Conservation (phyloP, 257 asterid genomes). For the Lantana camara region DNA sequence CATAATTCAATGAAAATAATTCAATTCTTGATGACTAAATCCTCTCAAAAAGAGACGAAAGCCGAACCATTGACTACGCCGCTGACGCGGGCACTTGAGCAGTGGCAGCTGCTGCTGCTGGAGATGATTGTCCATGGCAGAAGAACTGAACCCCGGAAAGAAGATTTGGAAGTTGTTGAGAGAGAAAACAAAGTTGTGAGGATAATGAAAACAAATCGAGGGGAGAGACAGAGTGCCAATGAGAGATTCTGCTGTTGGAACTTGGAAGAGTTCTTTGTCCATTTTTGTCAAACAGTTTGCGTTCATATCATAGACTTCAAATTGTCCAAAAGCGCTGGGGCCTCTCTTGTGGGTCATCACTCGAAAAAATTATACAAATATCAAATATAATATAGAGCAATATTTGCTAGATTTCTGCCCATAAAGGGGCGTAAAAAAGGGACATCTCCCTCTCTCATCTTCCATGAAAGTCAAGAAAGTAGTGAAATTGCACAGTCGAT, state of each 20-base stretch:
- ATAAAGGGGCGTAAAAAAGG: constrained; percentile 46
- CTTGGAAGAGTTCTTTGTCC: constrained; percentile 46
- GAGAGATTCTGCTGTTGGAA: constrained; percentile 31
- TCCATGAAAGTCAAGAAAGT: constrained; percentile 45
- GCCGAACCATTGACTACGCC: constrained; percentile 68
- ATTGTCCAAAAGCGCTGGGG: constrained; percentile 52
- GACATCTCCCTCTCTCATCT: background rate
- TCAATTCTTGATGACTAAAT: constrained; percentile 1
- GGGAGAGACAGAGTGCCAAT: constrained; percentile 43
- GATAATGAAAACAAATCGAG: constrained; percentile 26
- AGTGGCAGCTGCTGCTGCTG: constrained; percentile 51
- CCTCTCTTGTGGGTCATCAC: constrained; percentile 62
- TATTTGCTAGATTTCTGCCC: constrained; percentile 37
- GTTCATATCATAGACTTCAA: constrained; percentile 56
- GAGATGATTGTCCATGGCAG: constrained; percentile 63
- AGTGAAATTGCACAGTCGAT: constrained; percentile 17
- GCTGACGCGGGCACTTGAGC: constrained; percentile 45
- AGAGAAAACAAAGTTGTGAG: constrained; percentile 37
- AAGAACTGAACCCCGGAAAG: constrained; percentile 29
- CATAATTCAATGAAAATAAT: background rate
- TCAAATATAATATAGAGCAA: constrained; percentile 6
- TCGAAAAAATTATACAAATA: constrained; percentile 19
- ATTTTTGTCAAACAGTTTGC: constrained; percentile 62
- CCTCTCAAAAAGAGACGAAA: no score
- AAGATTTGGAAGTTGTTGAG: constrained; percentile 37